Evolutionary conservation across 2,329 filamentous ascomycete species (phyloP).

Genomic region (Gremmenia infestans): DNA sequence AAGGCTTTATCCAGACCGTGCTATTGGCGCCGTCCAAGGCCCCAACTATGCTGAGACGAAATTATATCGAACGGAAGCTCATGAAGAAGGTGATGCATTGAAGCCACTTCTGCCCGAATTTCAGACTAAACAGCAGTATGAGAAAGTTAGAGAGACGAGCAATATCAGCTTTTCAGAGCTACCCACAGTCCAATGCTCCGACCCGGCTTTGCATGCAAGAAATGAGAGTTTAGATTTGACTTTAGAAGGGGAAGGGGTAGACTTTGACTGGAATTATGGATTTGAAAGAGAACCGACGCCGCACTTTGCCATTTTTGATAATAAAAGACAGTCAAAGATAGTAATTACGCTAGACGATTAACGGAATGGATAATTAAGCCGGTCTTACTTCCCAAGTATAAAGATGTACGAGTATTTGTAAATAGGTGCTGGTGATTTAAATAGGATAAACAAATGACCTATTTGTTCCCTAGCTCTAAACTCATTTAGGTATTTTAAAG

Average conservation of each 20-base stretch:
- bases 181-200: background rate
- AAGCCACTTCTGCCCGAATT: constrained; percentile 42
- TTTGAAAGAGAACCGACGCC: constrained; percentile 5
- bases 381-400: too few species aligned
- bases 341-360: background rate
- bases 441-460: too few species aligned
- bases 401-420: too few species aligned
- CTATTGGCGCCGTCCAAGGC: constrained; percentile 53
- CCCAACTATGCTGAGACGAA: constrained; percentile 43
- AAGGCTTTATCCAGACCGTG: constrained; percentile 38
- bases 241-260: constrained; percentile 2
- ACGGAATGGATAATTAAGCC: background rate
- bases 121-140: constrained; percentile 42
- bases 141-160: constrained; percentile 22
- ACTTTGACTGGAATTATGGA: constrained; percentile 9
- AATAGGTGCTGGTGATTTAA: too few species aligned
- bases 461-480: too few species aligned
- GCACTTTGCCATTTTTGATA: background rate
- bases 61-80: constrained; percentile 45
- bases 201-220: background rate
- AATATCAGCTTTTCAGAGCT: background rate
- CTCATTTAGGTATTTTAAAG: too few species aligned
- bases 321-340: background rate
- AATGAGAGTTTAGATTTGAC: constrained; percentile 14
- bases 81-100: constrained; percentile 39